These are phyloP conservation scores for Mortierella sp. DNA, from an alignment of 371 early-diverging fungal species.

Conservation along the genomic window DNA sequence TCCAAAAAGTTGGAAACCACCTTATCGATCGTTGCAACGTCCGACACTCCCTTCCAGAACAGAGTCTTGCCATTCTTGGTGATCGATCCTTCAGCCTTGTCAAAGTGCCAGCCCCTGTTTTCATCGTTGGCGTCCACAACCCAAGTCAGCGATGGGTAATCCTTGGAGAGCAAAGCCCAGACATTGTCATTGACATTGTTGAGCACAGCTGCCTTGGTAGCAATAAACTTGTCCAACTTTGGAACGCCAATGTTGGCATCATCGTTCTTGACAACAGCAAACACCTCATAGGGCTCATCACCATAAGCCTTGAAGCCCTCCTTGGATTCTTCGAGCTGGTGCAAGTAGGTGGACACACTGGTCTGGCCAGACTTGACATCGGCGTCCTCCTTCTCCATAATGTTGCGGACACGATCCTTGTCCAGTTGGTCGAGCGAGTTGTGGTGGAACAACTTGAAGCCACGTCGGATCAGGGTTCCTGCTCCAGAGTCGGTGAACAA, in stretches of 20 bases:
- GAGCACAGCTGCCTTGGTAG: slow-evolving; percentile 78
- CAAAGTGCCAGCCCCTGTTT: slow-evolving; percentile 90
- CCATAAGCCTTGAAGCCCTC: slow-evolving; percentile 74
- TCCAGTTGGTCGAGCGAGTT: slow-evolving; percentile 75
- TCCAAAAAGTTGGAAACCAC: slow-evolving; percentile 57
- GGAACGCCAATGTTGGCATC: slow-evolving; percentile 65
- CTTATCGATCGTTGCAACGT: slow-evolving; percentile 76
- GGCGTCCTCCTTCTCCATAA: slow-evolving; percentile 82
- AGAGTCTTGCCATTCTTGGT: slow-evolving; percentile 75
- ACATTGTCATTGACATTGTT: slow-evolving; percentile 93
- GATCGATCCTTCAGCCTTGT: slow-evolving; percentile 90
- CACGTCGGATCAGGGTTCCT: slow-evolving; percentile 95
- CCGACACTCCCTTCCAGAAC: slow-evolving; percentile 92
- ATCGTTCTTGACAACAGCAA: slow-evolving; percentile 75
- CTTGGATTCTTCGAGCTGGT: slow-evolving; percentile 65
- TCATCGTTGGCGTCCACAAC: slow-evolving; percentile 63
- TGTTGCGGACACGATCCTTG: slow-evolving; percentile 83
- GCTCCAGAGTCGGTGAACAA: slow-evolving; percentile 96
- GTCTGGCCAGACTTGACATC: slow-evolving; percentile 70
- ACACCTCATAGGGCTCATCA: slow-evolving; percentile 89
- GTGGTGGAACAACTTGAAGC: slow-evolving; percentile 85
- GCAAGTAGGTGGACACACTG: slow-evolving; percentile 81
- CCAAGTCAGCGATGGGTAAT: slow-evolving; percentile 81
- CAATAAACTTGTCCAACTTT: slow-evolving; percentile 83
- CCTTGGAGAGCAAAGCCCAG: slow-evolving; percentile 83